phyloP scores from a whole-genome alignment of 306 rosid species.

The Hippophae gyantsensis region DNA sequence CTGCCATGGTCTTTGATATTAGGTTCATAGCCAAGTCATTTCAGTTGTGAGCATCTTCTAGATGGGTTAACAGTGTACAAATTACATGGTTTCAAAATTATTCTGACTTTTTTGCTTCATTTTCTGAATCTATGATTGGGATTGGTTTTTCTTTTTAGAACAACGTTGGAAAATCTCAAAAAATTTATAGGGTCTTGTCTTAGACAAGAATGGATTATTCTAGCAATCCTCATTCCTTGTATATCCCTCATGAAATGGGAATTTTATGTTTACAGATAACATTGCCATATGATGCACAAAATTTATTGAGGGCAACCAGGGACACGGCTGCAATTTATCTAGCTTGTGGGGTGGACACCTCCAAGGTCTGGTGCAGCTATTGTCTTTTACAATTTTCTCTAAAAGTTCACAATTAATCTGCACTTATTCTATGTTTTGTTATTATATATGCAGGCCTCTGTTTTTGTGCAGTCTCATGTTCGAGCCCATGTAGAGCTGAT shows the following conservation, averaged over 20 bases:
- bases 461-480: constrained; percentile 94
- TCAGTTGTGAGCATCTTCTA: no score
- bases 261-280: constrained; percentile 50
- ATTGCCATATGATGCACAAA: constrained; percentile 66
- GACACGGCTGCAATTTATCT: constrained; percentile 93
- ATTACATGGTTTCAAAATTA: no score
- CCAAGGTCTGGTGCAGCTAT: constrained; percentile 50
- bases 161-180: no score
- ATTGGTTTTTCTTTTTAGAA: no score
- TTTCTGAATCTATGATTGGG: no score
- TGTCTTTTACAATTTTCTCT: constrained; percentile 9
- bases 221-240: neutral
- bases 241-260: neutral
- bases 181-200: neutral
- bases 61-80: no score
- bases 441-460: constrained; percentile 65
- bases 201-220: neutral
- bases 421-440: constrained; percentile 3
- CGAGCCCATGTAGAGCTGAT: constrained; percentile 90
- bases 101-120: no score
- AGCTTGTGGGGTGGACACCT: constrained; percentile 90
- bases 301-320: constrained; percentile 62
- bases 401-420: constrained; percentile 11
- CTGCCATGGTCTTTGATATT: no score
- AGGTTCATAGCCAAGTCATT: no score